Evolutionary conservation across 768 basidiomycete genomes (phyloP).

Genomic region (Podaxis sp.): DNA sequence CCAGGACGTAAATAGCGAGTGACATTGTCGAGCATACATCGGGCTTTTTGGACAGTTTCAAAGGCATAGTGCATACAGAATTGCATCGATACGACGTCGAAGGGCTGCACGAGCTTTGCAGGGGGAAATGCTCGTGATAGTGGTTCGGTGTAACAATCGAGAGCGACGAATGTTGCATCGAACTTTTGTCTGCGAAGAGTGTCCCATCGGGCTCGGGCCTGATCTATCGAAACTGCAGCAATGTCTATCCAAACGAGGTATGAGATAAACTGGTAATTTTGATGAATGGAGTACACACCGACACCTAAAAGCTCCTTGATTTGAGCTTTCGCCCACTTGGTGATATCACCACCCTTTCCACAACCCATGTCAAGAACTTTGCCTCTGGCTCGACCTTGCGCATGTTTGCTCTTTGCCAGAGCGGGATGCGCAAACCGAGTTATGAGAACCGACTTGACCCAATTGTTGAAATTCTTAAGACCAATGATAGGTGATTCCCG

Average conservation of each 20-base stretch:
- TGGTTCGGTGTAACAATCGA: conserved; percentile 85
- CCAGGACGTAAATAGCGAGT: conserved; percentile 74
- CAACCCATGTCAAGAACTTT: conserved; percentile 96
- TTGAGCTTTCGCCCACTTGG: conserved; percentile 90
- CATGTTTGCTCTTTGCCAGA: conserved; percentile 39
- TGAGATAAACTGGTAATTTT: neutral
- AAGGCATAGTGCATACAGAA: conserved; percentile 99
- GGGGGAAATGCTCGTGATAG: conserved; percentile 69
- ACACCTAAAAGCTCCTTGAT: conserved; percentile 79
- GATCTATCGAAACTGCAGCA: conserved; percentile 82
- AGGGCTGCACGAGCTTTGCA: conserved; percentile 59
- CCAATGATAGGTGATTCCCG: conserved; percentile 93
- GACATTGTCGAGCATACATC: conserved; percentile 93
- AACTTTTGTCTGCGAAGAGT: conserved; percentile 52
- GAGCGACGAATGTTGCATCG: conserved; percentile 75
- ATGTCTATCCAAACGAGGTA: conserved; percentile 57
- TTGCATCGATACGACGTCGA: conserved; percentile 97
- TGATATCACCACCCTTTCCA: conserved; percentile 98
- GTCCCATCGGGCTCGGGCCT: conserved; percentile 78
- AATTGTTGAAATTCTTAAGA: conserved; percentile 97
- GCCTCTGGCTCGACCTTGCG: conserved; percentile 43
- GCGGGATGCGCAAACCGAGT: conserved; percentile 81
- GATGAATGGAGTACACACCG: conserved; percentile 43
- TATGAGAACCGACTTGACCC: conserved; percentile 98
- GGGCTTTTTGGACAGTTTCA: conserved; percentile 81